Base-by-base conservation (phyloP, 345 rosid genomes). In the Salix brachista region DNA sequence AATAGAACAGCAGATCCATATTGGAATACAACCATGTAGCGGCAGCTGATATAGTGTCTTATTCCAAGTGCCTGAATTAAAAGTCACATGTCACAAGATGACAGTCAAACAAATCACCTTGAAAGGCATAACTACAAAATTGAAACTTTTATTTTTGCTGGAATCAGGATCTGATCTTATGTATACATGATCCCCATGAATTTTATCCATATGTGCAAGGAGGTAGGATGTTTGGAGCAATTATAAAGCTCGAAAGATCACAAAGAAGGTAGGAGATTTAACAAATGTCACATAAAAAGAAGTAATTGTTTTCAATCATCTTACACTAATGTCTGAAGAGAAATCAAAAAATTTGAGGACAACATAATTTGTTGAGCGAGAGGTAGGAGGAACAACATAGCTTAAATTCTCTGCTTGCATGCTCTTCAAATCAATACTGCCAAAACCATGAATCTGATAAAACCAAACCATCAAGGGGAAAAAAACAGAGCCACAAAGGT, bases 371-470 rank as follows among this genome's bases (percentile, higher is more conserved):
- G 97, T 87, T 81, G 98, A 88, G 25, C 98, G 97, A 44, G 98
- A 92, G 39, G 91, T 89, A 42, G 92, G 88, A 77, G 97, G 97
- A 76, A 95, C 85, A 86, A 95, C 86, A 84, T 90, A 78, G 87
- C 85, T 85, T 74, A 94, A 85, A 82, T 91, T 89, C 85, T 91
- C 97, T 50, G 97, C 97, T 87, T 91, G 98, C 91, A 94, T 83
- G 77, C 89, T 87, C 95, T 89, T 94, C 97, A 95, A 81, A 90
- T 95, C 86, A 75, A 95, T 89, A 89, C 99, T 95, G 97, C 91
- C 88, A 89, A 92, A 90, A 92, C 88, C 92, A 91, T 78, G 83
- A 85, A 84, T 90, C 91, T 89, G 87, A 91, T 91, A 92, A 76
- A 82, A 77, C 82, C 83, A 85, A 85, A 82, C 75, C 81, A 85